These are phyloP conservation scores for Chalaropsis thielavioides DNA, from an alignment of 2,329 filamentous ascomycete genomes.

Conservation along the genomic window DNA sequence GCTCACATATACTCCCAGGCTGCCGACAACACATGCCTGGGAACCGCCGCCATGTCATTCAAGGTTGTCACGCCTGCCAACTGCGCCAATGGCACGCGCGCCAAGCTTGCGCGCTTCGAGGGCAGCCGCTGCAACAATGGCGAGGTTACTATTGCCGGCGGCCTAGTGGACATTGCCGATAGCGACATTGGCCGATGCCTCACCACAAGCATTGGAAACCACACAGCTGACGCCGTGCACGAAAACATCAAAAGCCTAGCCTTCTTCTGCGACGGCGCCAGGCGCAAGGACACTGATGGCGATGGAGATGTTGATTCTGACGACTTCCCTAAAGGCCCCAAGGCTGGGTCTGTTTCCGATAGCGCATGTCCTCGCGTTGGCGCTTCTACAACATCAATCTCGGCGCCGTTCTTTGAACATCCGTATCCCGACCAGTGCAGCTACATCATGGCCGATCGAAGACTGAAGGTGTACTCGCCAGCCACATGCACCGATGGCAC, in stretches of 20 bases:
- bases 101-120: conserved; percentile 18
- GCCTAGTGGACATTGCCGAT: conserved; percentile 16
- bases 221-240: conserved; percentile 13
- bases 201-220: conserved; percentile 6
- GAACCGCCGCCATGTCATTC: conserved; percentile 16
- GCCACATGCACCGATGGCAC: conserved; percentile 18
- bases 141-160: conserved; percentile 17
- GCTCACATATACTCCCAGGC: conserved; percentile 11
- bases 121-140: conserved; percentile 17
- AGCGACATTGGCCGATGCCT: conserved; percentile 15
- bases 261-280: conserved; percentile 18
- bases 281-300: conserved; percentile 9
- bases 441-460: conserved; percentile 16
- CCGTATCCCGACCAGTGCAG: conserved; percentile 17
- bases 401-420: conserved; percentile 17
- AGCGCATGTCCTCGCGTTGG: conserved; percentile 15
- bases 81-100: conserved; percentile 19
- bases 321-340: conserved; percentile 14
- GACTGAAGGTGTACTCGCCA: conserved; percentile 15
- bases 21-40: conserved; percentile 17
- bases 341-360: conserved; percentile 16
- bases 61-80: conserved; percentile 15
- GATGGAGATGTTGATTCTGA: conserved; percentile 12
- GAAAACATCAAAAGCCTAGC: conserved; percentile 14
- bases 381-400: not conserved